Evolutionary conservation across 371 early-diverging fungal species (phyloP).

Genomic region (Cladochytrium tenue): DNA sequence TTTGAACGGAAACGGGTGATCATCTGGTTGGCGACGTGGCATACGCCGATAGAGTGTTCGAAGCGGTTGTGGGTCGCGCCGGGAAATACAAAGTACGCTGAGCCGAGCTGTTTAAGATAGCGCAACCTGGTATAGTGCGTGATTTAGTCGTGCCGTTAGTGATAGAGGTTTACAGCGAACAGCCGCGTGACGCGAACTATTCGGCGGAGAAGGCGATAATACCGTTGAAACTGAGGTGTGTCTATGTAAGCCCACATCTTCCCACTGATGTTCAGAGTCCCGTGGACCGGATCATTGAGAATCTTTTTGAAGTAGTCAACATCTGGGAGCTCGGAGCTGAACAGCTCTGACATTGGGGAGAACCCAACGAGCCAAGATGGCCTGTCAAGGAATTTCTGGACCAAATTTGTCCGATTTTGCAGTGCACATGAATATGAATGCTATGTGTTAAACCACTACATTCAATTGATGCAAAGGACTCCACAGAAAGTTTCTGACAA

Average conservation of each 20-base stretch:
- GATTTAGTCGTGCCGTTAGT: background rate
- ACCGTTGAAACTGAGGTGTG: constrained; percentile 90
- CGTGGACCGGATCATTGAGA: constrained; percentile 76
- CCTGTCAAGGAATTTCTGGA: too few species aligned
- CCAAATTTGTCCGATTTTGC: too few species aligned
- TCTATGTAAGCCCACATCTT: constrained; percentile 78
- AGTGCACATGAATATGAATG: too few species aligned
- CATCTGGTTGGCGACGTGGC: constrained; percentile 66
- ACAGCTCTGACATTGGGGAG: too few species aligned
- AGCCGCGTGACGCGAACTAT: background rate
- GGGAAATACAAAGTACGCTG: constrained; percentile 88
- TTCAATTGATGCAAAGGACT: too few species aligned
- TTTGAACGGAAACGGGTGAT: constrained; percentile 21
- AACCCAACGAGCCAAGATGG: too few species aligned
- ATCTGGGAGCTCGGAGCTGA: background rate
- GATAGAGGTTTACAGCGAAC: too few species aligned
- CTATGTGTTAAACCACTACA: too few species aligned
- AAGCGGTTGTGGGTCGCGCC: constrained; percentile 84
- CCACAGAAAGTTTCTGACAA: too few species aligned
- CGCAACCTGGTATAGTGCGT: constrained; percentile 33
- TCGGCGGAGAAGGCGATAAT: background rate
- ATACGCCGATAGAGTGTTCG: constrained; percentile 77
- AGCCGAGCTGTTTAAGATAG: constrained; percentile 85
- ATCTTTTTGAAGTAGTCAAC: constrained; percentile 38
- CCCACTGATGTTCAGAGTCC: constrained; percentile 75